phyloP scores from a whole-genome alignment of 257 asterid genomes.

The Nicotiana knightiana region DNA sequence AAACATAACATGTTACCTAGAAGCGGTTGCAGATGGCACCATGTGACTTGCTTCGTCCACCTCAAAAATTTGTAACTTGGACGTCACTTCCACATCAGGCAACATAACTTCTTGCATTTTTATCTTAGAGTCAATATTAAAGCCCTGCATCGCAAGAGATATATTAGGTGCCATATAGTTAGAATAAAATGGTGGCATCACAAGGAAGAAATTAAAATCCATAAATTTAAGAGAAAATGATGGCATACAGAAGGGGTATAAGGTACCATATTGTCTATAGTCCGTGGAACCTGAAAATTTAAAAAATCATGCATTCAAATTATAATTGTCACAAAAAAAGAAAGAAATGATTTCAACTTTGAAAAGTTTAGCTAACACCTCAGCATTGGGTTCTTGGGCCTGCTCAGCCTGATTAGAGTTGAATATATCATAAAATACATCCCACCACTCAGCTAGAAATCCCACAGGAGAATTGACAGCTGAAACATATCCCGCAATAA shows the following conservation, averaged over 20 bases:
- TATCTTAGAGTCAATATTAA: neutral
- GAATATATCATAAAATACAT: slow-evolving; percentile 30
- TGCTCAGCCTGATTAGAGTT: neutral
- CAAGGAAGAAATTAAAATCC: no score
- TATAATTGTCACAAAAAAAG: neutral
- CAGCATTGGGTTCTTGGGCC: neutral
- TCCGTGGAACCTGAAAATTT: neutral
- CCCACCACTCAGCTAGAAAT: slow-evolving; percentile 49
- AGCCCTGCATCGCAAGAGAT: no score
- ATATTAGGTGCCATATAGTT: no score
- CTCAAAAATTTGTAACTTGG: slow-evolving; percentile 4
- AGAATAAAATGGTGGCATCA: no score
- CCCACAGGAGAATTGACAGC: slow-evolving; percentile 23
- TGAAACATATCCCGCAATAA: neutral
- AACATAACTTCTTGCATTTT: neutral
- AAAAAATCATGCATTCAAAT: neutral
- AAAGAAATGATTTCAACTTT: neutral
- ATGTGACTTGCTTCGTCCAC: neutral
- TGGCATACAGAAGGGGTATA: neutral
- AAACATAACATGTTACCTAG: slow-evolving; percentile 4
- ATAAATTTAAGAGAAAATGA: neutral
- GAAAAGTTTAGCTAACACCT: slow-evolving; percentile 7
- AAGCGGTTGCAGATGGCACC: slow-evolving; percentile 5
- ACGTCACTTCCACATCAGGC: neutral
- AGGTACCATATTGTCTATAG: neutral